Base-by-base conservation (phyloP, 2,329 filamentous ascomycete genomes). In the Stemphylium beticola region DNA sequence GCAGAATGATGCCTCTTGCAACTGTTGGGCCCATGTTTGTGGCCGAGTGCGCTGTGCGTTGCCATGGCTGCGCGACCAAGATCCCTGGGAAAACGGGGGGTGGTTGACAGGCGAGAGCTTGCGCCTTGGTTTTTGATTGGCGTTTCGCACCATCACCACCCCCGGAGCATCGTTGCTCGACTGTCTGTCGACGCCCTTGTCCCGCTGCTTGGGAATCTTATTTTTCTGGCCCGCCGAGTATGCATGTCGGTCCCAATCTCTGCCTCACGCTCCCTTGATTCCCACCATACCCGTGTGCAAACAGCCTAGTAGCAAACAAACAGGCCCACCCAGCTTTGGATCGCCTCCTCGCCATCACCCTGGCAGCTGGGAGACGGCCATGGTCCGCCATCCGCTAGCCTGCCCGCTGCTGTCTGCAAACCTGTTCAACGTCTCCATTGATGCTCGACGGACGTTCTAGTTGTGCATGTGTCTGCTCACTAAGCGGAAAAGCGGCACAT, bases 321-420 rank as follows among this genome's bases (percentile, higher is more conserved):
- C 40, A 12, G 36, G 34, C n/a, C 22, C 4, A 32, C 44, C 22
- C 4, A 32, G 38, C 32, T 52, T 14, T 39, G 49, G 33, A 46
- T 46, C 54, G 54, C 55, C 49, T 34, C 51, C 36, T 42, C 32
- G 42, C 46, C 36, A 20, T 37, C 50, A 37, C 53, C 31, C 55
- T 45, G 18, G 47, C 40, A 51, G 49, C 55, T 45, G 18, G 47
- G 44, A 51, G 49, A 47, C 55, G 24, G 32, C 42, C 43, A 42
- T 49, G 33, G 18, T 39, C 34, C 45, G 41, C 26, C 17, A 33
- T 47, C 41, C 41, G 46, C 42, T 47, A 49, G 45, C 17, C 42
- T 49, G 46, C 33, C 46, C 38, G 46, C 46, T n/a, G 17, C 26
- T 10, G 26, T 10, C 26, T 3, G 26, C 26, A 29, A 29, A 29